Evolutionary conservation across 805 yeast genomes (phyloP).

Genomic region (Blastobotrys chiropterorum): DNA sequence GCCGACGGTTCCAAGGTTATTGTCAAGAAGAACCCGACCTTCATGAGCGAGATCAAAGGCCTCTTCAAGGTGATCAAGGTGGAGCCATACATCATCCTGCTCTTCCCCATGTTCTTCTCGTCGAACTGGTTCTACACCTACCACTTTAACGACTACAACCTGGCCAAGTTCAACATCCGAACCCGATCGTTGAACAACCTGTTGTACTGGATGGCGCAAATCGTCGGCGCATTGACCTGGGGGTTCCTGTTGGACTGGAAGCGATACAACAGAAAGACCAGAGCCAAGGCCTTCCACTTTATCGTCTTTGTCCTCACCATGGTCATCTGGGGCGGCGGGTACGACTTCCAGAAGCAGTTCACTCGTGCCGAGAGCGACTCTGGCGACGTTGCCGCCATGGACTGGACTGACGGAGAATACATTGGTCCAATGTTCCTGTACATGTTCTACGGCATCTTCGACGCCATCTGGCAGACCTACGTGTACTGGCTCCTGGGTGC

Average conservation of each 20-base stretch:
- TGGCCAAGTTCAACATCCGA: constrained; percentile 49
- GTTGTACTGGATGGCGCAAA: constrained; percentile 56
- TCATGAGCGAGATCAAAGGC: constrained; percentile 41
- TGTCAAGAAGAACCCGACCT: constrained; percentile 39
- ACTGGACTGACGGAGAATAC: constrained; percentile 43
- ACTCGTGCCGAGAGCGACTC: constrained; percentile 34
- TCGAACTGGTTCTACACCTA: constrained; percentile 65
- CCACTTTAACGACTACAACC: constrained; percentile 54
- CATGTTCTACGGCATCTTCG: constrained; percentile 55
- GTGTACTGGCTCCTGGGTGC: constrained; percentile 56
- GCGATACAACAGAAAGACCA: constrained; percentile 35
- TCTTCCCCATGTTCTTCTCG: constrained; percentile 58
- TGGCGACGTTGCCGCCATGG: constrained; percentile 30
- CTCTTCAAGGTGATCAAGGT: constrained; percentile 34
- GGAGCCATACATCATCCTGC: constrained; percentile 41
- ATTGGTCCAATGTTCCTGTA: constrained; percentile 58
- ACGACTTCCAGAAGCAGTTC: constrained; percentile 39
- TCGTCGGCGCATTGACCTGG: constrained; percentile 47
- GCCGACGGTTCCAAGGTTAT: constrained; percentile 46
- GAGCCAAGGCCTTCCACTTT: constrained; percentile 41
- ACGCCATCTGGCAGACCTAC: constrained; percentile 55
- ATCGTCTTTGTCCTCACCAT: constrained; percentile 36
- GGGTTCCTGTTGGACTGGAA: constrained; percentile 45
- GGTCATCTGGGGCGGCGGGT: constrained; percentile 58
- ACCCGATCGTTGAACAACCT: constrained; percentile 57